Conservation (phyloP, 2,329 filamentous ascomycete genomes). For the Ophiocordyceps camponoti-saundersi region DNA sequence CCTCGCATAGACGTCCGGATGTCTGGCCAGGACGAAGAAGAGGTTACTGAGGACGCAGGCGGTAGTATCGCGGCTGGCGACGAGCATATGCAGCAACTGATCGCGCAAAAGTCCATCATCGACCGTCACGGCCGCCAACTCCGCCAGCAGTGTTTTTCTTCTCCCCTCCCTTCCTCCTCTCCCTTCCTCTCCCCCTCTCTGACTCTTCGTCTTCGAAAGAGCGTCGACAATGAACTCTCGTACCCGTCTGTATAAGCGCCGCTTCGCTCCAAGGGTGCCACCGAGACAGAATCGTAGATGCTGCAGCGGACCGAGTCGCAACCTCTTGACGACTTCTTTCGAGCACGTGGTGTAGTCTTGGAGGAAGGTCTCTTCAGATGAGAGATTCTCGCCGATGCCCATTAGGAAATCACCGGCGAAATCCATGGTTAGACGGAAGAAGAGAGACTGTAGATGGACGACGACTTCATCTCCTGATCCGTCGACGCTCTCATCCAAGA, state of each 20-base stretch:
- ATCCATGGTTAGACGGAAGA: conserved; percentile 30
- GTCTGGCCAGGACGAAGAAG: conserved; percentile 23
- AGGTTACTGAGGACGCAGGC: conserved; percentile 24
- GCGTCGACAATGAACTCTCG: conserved; percentile 25
- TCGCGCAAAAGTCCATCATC: conserved; percentile 22
- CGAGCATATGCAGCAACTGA: conserved; percentile 24
- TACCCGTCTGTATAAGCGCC: conserved; percentile 19
- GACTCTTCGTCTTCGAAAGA: conserved; percentile 3
- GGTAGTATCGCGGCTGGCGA: conserved; percentile 29
- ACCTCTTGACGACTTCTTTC: conserved; percentile 13
- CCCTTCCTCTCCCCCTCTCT: too few relatives aligned
- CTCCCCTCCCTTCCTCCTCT: background rate
- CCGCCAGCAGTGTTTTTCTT: conserved; percentile 29
- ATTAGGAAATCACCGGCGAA: conserved; percentile 32
- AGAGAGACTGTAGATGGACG: conserved; percentile 26
- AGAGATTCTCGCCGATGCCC: conserved; percentile 2
- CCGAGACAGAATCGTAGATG: conserved; percentile 10
- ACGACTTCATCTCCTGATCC: conserved; percentile 2
- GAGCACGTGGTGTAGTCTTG: conserved; percentile 18
- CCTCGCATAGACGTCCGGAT: conserved; percentile 24
- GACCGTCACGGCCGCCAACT: conserved; percentile 26
- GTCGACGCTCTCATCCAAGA: conserved; percentile 5
- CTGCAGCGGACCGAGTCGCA: conserved; percentile 16
- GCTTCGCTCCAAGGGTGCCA: conserved; percentile 10
- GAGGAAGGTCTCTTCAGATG: conserved; percentile 14